Conservation (phyloP, 1,139 yeast species). For the Martiniozyma asiatica region DNA sequence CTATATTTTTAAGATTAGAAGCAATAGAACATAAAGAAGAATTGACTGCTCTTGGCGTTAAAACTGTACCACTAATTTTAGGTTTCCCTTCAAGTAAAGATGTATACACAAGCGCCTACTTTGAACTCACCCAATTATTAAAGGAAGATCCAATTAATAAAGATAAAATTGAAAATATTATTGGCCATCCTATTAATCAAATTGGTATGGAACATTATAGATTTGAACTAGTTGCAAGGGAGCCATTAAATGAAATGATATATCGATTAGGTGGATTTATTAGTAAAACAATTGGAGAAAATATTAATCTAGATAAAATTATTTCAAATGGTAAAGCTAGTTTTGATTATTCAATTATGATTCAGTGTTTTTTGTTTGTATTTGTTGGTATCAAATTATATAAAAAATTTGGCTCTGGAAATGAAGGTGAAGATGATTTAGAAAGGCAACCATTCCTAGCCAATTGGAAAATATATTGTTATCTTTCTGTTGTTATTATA, state of each 20-base stretch:
- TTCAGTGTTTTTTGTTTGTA: conserved; percentile 6
- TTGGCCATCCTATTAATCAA: conserved; percentile 9
- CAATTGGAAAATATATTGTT: conserved; percentile 20
- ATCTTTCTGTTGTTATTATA: conserved; percentile 29
- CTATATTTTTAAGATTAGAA: conserved; percentile 42
- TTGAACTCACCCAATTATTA: not conserved
- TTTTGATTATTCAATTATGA: conserved; percentile 5
- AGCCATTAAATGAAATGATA: conserved; percentile 8
- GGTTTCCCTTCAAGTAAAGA: conserved; percentile 33
- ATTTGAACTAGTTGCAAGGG: conserved; percentile 10
- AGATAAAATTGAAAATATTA: conserved; percentile 22
- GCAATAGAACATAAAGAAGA: conserved; percentile 29
- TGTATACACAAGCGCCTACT: conserved; percentile 10
- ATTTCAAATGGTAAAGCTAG: not conserved
- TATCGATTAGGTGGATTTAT: conserved; percentile 7
- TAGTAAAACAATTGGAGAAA: conserved; percentile 3
- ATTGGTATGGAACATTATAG: conserved; percentile 14
- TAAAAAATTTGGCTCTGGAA: conserved; percentile 6
- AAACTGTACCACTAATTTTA: conserved; percentile 53
- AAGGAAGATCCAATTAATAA: conserved; percentile 7
- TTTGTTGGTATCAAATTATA: conserved; percentile 6
- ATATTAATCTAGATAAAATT: conserved; percentile 4
- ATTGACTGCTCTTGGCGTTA: conserved; percentile 31
- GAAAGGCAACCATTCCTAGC: conserved; percentile 3
- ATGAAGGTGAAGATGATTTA: not conserved